Base-by-base conservation (phyloP, 1,139 yeast genomes). In the Arxiozyma heterogenica region DNA sequence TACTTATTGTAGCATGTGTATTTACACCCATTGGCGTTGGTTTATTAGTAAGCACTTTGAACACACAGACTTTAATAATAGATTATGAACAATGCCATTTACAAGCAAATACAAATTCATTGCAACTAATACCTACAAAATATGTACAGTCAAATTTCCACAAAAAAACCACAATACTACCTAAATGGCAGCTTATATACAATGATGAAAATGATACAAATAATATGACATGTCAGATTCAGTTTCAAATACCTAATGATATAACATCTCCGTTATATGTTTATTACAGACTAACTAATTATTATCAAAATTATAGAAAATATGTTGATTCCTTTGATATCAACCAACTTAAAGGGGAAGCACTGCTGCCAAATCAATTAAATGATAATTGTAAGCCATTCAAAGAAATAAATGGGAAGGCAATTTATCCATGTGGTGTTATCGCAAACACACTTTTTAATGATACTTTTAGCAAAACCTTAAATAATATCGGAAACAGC, bases 401-500 rank as follows among this genome's bases (percentile, higher is more conserved):
- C 63, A 65, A 75, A 9, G 67, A 65, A 0, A 77, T 83, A 41
- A 87, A 85, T 12, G 55, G 54, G 2, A 74, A 75, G 56, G 82
- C 79, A 27, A 76, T 80, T 60, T 93, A 93, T 68, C 98, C 98
- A 7, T 93, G 98, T 73, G 98, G 98, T 0, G 75, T 93, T 57
- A 90, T 93, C 66, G 97, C 98, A 53, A 93, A 93, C 71, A 85
- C 98, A 0, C 67, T 83, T 64, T 93, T 93, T 74, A 93, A 94
- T 70, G 98, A 93, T 65, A 85, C 97, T 1, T 85, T 76, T 62
- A 41, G 80, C 3, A 67, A 75, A 15, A 41, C 46, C 4, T 54
- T 68, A 7, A 51, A 41, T 12, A 67, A 66, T 17, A 44, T 53
- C 8, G 58, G 58, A 1, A 66, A 80, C 3, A 67, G 75, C 12